Evolutionary conservation across 1,139 yeast genomes (phyloP), one percentile per base, ranked within the genome.

Genomic region (Saccharomyces hybrid): DNA sequence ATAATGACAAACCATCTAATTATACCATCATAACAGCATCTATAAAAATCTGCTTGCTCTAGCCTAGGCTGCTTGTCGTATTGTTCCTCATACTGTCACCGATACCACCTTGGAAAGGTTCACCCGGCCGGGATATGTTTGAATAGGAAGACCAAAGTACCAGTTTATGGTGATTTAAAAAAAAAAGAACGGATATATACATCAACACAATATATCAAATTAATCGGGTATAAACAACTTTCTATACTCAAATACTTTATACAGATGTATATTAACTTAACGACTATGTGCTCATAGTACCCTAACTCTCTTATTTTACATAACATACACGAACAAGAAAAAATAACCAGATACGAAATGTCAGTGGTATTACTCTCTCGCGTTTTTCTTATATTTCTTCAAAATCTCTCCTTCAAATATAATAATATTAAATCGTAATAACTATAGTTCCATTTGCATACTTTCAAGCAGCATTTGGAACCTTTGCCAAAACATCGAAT

Each of bases 401-500:
- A 16, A 16, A 16, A 21, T 16, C 19, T 38, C 44, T 8, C 24
- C 12, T 38, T 38, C 21, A 8, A 38, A 38, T 38, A n/a, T n/a
- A 38, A 16, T 38, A 38, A 38, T 38, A 38, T 38, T 16, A 38
- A 38, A 38, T 38, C 44, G 24, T 38, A 38, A 38, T 38, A 16
- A 16, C 19, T 38, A 38, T 38, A 21, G 44, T 4, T 14, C 44
- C n/a, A 9, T 38, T 38, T 16, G 24, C 44, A 7, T 9, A 16
- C 24, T 38, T 38, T 26, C 29, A 38, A 42, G 55, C 52, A 54
- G 57, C 54, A 47, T 61, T 58, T 57, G 85, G 83, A 79, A 84
- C 79, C 64, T 78, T 78, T 9, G 93, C 82, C 72, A 90, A 77
- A 57, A 95, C 80, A 70, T 93, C 99, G 71, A 95, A 95, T 47